Evolutionary conservation across 148 eudicot species (phyloP).

Genomic region (Mesembryanthemum crystallinum): DNA sequence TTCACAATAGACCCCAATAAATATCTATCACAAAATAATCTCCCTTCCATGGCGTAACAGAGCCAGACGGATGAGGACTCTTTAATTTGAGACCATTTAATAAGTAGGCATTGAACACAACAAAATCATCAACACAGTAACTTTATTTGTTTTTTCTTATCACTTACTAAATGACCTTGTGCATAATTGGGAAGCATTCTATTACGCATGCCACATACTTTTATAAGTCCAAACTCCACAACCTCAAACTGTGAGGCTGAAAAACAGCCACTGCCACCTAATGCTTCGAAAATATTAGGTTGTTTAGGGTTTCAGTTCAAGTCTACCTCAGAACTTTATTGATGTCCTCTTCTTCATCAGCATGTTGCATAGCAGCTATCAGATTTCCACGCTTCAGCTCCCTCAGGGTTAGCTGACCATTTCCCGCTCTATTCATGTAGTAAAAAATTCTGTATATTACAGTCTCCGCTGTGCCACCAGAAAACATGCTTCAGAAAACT

Average conservation of each 20-base stretch:
- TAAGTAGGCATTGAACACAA: background rate
- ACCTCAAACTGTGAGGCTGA: background rate
- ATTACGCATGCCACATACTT: background rate
- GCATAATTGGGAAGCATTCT: background rate
- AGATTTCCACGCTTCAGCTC: conserved; percentile 91
- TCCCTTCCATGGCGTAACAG: background rate
- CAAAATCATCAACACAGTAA: background rate
- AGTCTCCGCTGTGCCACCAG: conserved; percentile 78
- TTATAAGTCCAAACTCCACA: background rate
- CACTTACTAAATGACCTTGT: background rate
- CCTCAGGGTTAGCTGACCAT: conserved; percentile 83
- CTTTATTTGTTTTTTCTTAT: background rate
- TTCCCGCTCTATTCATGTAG: conserved; percentile 91
- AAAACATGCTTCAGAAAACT: conserved; percentile 23
- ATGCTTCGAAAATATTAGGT: background rate
- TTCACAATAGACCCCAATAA: background rate
- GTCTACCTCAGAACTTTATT: conserved; percentile 88
- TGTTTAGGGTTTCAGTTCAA: conserved; percentile 1
- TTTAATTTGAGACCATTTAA: background rate
- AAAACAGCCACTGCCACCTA: background rate
- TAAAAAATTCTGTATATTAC: conserved; percentile 95
- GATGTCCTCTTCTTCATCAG: conserved; percentile 97
- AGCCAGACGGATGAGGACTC: background rate
- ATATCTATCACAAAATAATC: background rate
- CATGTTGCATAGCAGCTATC: conserved; percentile 93